Evolutionary conservation across 805 yeast genomes (phyloP).

Genomic region (Barnettozyma vustinii): DNA sequence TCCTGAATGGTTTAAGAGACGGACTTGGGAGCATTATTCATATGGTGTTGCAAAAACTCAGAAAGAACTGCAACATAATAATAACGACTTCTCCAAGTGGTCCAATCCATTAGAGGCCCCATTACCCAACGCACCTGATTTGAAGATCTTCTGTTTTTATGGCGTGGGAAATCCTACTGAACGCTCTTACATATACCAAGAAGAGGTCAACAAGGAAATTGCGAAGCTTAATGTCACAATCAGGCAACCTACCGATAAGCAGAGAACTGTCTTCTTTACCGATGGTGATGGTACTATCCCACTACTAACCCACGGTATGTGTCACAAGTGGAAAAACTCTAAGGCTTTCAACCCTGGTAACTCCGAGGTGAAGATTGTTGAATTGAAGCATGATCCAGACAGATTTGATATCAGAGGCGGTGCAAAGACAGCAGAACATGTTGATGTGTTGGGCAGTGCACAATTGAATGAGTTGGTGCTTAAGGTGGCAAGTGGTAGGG

Average conservation of each 20-base stretch:
- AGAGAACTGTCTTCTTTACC: constrained; percentile 68
- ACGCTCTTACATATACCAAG: constrained; percentile 81
- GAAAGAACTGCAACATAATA: constrained; percentile 57
- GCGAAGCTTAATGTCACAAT: constrained; percentile 65
- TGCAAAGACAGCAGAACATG: constrained; percentile 96
- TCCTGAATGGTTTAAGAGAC: constrained; percentile 69
- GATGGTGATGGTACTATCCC: constrained; percentile 98
- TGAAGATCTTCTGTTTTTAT: constrained; percentile 84
- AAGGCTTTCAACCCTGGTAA: constrained; percentile 78
- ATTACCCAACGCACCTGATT: constrained; percentile 88
- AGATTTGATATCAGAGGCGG: constrained; percentile 95
- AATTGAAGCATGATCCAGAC: constrained; percentile 90
- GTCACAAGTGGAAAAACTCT: constrained; percentile 82
- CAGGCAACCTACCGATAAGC: constrained; percentile 49
- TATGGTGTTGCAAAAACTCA: constrained; percentile 63
- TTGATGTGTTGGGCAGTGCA: constrained; percentile 90
- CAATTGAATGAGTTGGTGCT: constrained; percentile 83
- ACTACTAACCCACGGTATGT: constrained; percentile 77
- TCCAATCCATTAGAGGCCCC: constrained; percentile 90
- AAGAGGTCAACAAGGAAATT: constrained; percentile 48
- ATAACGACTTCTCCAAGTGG: constrained; percentile 78
- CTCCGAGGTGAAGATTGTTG: constrained; percentile 71
- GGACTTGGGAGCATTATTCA: constrained; percentile 70
- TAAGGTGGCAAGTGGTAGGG: constrained; percentile 77
- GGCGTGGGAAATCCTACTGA: constrained; percentile 98